Conservation (phyloP, 2,329 filamentous ascomycete genomes). For the Penicillium sp. region DNA sequence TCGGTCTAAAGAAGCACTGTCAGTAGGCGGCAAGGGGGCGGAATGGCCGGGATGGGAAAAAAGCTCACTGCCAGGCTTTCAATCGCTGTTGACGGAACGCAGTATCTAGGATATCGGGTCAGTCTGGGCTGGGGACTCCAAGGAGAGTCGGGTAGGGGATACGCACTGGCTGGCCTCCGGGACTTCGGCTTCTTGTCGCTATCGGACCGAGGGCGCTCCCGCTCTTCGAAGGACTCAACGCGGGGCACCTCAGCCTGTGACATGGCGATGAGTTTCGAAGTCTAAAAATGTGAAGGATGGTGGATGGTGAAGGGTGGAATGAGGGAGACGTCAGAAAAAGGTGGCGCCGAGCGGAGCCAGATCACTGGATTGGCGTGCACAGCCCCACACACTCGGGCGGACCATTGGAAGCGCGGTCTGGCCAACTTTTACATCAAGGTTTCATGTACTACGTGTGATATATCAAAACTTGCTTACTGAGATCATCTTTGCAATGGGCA, state of each 20-base stretch:
- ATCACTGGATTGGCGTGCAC: slow-evolving; percentile 13
- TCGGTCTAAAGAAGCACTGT: slow-evolving; percentile 60
- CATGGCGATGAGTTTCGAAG: slow-evolving; percentile 31
- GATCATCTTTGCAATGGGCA: background rate
- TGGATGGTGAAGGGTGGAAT: slow-evolving; percentile 1
- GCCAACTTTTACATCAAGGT: background rate
- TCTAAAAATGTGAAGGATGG: slow-evolving; percentile 5
- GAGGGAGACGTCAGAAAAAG: slow-evolving; percentile 26
- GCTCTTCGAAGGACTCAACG: slow-evolving; percentile 43
- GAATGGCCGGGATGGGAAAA: background rate
- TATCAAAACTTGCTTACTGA: background rate
- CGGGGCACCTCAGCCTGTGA: slow-evolving; percentile 41
- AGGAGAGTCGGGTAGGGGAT: slow-evolving; percentile 1
- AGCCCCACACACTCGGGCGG: slow-evolving; percentile 6
- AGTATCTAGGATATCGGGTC: slow-evolving; percentile 60
- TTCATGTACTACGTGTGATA: background rate
- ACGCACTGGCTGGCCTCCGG: slow-evolving; percentile 80
- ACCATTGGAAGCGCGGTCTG: slow-evolving; percentile 1
- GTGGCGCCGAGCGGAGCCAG: slow-evolving; percentile 22
- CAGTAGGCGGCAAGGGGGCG: slow-evolving; percentile 4
- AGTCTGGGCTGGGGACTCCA: background rate
- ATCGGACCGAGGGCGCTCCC: slow-evolving; percentile 39
- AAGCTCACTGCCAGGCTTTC: slow-evolving; percentile 93
- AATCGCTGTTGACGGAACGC: slow-evolving; percentile 94
- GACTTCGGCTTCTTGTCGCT: slow-evolving; percentile 78